phyloP scores from a whole-genome alignment of 2,329 filamentous ascomycete species.

The Colletotrichum tofieldiae region DNA sequence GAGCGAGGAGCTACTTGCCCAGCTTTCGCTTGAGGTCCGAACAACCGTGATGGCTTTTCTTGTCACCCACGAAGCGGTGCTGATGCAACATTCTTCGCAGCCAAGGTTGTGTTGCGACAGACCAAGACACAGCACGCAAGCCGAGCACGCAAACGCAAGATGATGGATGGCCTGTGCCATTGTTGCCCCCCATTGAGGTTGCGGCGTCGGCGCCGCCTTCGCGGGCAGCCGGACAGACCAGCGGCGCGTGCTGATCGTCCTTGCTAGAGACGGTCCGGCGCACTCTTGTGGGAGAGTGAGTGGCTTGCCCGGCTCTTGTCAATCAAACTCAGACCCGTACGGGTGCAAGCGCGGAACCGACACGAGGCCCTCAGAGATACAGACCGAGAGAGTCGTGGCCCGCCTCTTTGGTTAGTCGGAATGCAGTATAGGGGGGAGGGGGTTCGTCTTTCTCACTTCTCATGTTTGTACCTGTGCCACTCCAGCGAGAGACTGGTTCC shows the following conservation, averaged over 20 bases:
- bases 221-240: slow-evolving; percentile 22
- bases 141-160: slow-evolving; percentile 18
- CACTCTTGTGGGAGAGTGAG: slow-evolving; percentile 2
- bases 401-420: slow-evolving; percentile 9
- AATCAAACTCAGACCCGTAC: not conserved
- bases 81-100: not conserved
- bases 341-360: slow-evolving; percentile 8
- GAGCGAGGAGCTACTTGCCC: not conserved
- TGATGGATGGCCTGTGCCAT: slow-evolving; percentile 5
- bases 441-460: slow-evolving; percentile 7
- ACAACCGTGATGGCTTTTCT: slow-evolving; percentile 14
- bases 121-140: slow-evolving; percentile 26
- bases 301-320: slow-evolving; percentile 31
- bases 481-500: slow-evolving; percentile 13
- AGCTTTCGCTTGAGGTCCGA: slow-evolving; percentile 24
- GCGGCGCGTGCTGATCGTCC: slow-evolving; percentile 19
- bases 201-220: slow-evolving; percentile 28
- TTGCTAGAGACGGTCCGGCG: slow-evolving; percentile 19
- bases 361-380: slow-evolving; percentile 3
- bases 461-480: not conserved
- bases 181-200: not conserved
- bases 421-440: not conserved
- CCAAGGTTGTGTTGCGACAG: slow-evolving; percentile 7
- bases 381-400: slow-evolving; percentile 6
- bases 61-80: too few species aligned